Percentiles rank a stretch among this genome's conserved stretches.
These are phyloP conservation scores for Daedaleopsis sinensis DNA, from an alignment of 768 basidiomycete genomes.

Conservation along the genomic window DNA sequence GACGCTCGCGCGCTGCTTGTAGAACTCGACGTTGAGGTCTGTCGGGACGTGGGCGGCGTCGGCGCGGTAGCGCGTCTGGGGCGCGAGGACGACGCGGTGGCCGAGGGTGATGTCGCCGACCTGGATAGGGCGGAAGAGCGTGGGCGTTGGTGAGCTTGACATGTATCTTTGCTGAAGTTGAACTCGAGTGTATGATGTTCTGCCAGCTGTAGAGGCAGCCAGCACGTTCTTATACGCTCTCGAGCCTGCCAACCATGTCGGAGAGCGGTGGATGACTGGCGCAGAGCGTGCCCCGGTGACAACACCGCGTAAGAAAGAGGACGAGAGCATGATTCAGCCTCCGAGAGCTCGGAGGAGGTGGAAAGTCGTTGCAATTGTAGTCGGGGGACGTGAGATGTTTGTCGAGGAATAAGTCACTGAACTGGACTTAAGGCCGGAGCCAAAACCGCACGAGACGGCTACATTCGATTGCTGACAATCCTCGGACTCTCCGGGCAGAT, in stretches of 20 bases:
- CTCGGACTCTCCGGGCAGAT: no score
- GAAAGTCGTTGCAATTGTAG: no score
- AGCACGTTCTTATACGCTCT: not conserved
- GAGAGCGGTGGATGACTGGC: not conserved
- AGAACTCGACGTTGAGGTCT: conserved; percentile 47
- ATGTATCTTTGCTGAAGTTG: not conserved
- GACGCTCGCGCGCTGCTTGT: conserved; percentile 46
- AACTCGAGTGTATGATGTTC: not conserved
- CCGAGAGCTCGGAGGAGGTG: no score
- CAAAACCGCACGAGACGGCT: no score
- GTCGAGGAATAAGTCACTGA: no score
- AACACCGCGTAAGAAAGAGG: not conserved
- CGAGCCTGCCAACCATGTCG: not conserved
- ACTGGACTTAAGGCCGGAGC: no score
- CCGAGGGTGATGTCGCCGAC: conserved; percentile 45
- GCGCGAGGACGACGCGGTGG: conserved; percentile 58
- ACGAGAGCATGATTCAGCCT: not conserved
- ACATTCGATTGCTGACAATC: no score
- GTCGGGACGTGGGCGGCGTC: conserved; percentile 37
- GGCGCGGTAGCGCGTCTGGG: conserved; percentile 51
- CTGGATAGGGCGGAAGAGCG: conserved; percentile 49
- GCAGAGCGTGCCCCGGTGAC: not conserved
- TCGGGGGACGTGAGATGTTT: no score
- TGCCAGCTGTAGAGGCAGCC: not conserved
- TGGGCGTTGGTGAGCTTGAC: not conserved